Percentiles rank a stretch among this genome's conserved stretches.
Conservation (phyloP, 306 rosid genomes). For the Vachellia pachyceras region DNA sequence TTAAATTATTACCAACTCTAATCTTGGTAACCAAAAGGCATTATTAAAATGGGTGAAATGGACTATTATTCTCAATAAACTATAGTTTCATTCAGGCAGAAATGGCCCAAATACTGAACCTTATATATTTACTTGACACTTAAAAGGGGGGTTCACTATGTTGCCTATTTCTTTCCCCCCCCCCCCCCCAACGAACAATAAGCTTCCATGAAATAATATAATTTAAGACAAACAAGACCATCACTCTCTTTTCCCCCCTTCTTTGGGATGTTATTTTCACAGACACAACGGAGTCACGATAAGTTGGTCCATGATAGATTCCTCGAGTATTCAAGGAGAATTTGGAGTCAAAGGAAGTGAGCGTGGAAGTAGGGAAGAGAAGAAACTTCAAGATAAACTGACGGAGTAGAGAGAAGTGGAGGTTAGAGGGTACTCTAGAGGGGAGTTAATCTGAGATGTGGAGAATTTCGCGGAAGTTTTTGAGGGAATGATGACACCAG, state of each 20-base stretch:
- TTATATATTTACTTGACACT: neutral
- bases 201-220: too few relatives aligned
- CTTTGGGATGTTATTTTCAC: neutral
- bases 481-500: too few relatives aligned
- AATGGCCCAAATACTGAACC: neutral
- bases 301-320: neutral
- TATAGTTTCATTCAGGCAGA: neutral
- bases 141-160: neutral
- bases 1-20: slow-evolving; percentile 22
- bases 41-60: slow-evolving; percentile 22
- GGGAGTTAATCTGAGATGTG: too few relatives aligned
- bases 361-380: neutral
- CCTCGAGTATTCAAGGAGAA: neutral
- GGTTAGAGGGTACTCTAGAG: too few relatives aligned
- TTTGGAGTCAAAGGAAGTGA: neutral
- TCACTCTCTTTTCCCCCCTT: neutral
- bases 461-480: too few relatives aligned
- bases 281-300: neutral
- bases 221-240: too few relatives aligned
- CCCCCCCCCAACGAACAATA: too few relatives aligned
- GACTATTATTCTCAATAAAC: slow-evolving; percentile 12
- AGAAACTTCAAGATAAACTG: neutral
- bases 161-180: too few relatives aligned
- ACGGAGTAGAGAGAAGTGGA: neutral
- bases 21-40: slow-evolving; percentile 16